Conservation (phyloP, 2,329 filamentous ascomycete species). For the Fusarium stilboides region DNA sequence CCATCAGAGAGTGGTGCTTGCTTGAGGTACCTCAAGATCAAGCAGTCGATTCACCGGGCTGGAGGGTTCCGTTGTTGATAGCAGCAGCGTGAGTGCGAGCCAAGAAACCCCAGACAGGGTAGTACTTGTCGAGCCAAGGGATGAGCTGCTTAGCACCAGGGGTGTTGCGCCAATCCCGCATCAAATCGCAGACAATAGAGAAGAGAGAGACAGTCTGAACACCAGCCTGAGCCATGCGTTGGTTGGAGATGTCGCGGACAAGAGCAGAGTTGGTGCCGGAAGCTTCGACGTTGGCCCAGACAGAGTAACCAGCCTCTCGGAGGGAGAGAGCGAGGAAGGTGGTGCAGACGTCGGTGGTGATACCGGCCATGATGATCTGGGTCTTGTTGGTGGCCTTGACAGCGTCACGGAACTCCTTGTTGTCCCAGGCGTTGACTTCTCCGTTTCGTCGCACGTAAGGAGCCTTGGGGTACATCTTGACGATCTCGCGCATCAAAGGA, state of each 20-base stretch:
- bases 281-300: constrained; percentile 81
- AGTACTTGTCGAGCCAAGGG: constrained; percentile 75
- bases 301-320: constrained; percentile 78
- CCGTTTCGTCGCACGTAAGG: constrained; percentile 78
- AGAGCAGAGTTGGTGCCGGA: constrained; percentile 75
- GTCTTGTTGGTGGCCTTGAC: constrained; percentile 75
- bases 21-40: no score
- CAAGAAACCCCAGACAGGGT: constrained; percentile 75
- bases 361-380: constrained; percentile 81
- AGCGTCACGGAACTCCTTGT: constrained; percentile 75
- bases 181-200: constrained; percentile 75
- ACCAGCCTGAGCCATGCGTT: constrained; percentile 76
- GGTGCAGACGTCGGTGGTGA: constrained; percentile 83
- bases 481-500: constrained; percentile 77
- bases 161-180: constrained; percentile 77
- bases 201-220: constrained; percentile 76
- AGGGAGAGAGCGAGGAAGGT: constrained; percentile 82
- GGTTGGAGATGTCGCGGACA: constrained; percentile 75
- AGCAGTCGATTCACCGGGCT: constrained; percentile 65
- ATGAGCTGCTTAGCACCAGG: constrained; percentile 70
- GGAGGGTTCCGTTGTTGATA: constrained; percentile 71
- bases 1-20: no score
- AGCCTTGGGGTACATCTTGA: constrained; percentile 76
- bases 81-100: constrained; percentile 74
- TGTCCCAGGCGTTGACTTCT: constrained; percentile 85